Conservation (phyloP, 306 rosid genomes). For the Comarum palustre region DNA sequence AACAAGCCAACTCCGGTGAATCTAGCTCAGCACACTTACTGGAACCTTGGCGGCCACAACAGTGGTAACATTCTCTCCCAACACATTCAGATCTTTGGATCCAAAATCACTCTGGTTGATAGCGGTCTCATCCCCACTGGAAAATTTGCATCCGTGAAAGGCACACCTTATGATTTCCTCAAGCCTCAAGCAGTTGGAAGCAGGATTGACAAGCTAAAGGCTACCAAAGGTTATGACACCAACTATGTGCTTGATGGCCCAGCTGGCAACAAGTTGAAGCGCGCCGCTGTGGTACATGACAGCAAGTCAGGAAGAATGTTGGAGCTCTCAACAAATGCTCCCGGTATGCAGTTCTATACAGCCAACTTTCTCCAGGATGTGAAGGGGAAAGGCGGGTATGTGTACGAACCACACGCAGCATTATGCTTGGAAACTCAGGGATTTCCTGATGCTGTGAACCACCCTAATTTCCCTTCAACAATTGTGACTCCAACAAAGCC, state of each 20-base stretch:
- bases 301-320: constrained; percentile 60
- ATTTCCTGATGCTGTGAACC: constrained; percentile 71
- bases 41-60: constrained; percentile 83
- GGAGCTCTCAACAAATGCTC: constrained; percentile 59
- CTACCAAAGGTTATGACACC: constrained; percentile 60
- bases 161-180: constrained; percentile 79
- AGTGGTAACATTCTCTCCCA: constrained; percentile 69
- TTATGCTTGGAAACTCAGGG: constrained; percentile 73
- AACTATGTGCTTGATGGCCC: constrained; percentile 62
- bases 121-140: constrained; percentile 75
- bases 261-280: constrained; percentile 27
- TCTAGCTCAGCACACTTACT: constrained; percentile 69
- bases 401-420: constrained; percentile 49
- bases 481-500: constrained; percentile 56
- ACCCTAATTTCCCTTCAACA: constrained; percentile 69
- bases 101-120: constrained; percentile 58
- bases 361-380: constrained; percentile 45
- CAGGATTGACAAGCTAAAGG: constrained; percentile 45
- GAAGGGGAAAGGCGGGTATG: constrained; percentile 67
- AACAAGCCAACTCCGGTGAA: constrained; percentile 86
- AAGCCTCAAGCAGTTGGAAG: constrained; percentile 52
- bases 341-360: constrained; percentile 81
- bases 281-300: constrained; percentile 54
- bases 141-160: constrained; percentile 44
- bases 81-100: constrained; percentile 55